phyloP scores from a whole-genome alignment of 345 rosid genomes.

The Arabis hirsuta region DNA sequence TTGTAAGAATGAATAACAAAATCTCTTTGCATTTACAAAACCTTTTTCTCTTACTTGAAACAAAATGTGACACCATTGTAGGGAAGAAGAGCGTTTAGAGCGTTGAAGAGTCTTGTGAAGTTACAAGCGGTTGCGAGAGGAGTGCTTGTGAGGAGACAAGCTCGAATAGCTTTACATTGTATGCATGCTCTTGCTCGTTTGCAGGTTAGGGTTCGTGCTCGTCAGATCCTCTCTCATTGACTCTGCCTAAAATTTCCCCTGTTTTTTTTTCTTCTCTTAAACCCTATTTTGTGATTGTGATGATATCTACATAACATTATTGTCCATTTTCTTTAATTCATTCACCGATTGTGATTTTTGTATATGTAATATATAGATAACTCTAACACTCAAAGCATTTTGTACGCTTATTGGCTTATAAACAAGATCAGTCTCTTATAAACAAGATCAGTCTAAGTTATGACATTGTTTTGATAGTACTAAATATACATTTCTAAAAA shows the following conservation, averaged over 20 bases:
- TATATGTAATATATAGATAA: conserved; percentile 36
- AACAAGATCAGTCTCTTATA: conserved; percentile 11
- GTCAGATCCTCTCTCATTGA: conserved; percentile 59
- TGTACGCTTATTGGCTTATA: conserved; percentile 14
- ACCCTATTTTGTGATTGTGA: conserved; percentile 30
- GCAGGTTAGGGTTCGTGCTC: conserved; percentile 76
- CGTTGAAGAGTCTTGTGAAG: conserved; percentile 82
- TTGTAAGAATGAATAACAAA: conserved; percentile 46
- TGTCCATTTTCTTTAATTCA: conserved; percentile 15
- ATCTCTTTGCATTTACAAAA: conserved; percentile 3
- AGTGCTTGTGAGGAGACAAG: conserved; percentile 63
- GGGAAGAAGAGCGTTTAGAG: conserved; percentile 79
- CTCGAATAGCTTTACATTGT: conserved; percentile 68
- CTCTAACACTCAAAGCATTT: conserved; percentile 23
- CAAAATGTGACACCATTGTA: conserved; percentile 2
- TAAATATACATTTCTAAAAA: conserved; percentile 4
- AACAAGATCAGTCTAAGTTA: conserved; percentile 6
- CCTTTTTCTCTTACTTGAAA: not conserved
- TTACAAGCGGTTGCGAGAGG: conserved; percentile 83
- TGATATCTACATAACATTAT: conserved; percentile 29
- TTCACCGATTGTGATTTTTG: conserved; percentile 22
- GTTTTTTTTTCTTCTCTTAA: not conserved
- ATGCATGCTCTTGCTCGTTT: conserved; percentile 80
- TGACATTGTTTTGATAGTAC: conserved; percentile 14
- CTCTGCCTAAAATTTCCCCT: not conserved